Evolutionary conservation across 164 flowering plant genomes (phyloP).

Genomic region (Chimonanthus salicifolius): DNA sequence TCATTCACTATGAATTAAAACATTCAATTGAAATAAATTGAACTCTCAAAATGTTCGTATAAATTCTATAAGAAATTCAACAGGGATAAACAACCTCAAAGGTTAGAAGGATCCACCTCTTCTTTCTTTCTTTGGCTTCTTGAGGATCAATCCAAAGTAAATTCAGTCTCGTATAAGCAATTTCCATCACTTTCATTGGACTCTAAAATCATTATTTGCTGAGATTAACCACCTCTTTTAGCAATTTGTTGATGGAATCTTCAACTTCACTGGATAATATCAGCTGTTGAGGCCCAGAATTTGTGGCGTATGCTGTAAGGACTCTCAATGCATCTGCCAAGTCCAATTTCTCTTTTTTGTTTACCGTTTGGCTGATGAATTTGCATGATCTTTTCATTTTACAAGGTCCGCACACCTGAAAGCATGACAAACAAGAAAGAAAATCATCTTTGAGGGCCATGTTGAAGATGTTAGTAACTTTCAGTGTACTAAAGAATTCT

Average conservation of each 20-base stretch:
- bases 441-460: not conserved
- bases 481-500: not conserved
- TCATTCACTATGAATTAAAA: too few species aligned
- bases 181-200: too few species aligned
- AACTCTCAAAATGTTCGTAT: too few species aligned
- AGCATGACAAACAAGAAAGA: not conserved
- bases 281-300: constrained; percentile 30
- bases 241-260: constrained; percentile 35
- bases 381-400: constrained; percentile 53
- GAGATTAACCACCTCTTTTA: constrained; percentile 51
- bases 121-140: too few species aligned
- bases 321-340: constrained; percentile 47
- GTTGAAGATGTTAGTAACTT: not conserved
- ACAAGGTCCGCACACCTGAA: constrained; percentile 69
- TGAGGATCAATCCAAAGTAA: too few species aligned
- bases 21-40: too few species aligned
- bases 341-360: constrained; percentile 30
- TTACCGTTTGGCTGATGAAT: constrained; percentile 38
- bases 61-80: too few species aligned
- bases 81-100: too few species aligned
- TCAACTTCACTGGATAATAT: constrained; percentile 42
- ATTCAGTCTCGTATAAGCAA: too few species aligned
- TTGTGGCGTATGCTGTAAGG: constrained; percentile 42
- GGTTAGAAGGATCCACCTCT: too few species aligned
- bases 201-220: constrained; percentile 16